A percentile compares a stretch with the other conserved stretches of the same genome.
phyloP scores from a whole-genome alignment of 805 yeast species.

The Candida manassasensis region DNA sequence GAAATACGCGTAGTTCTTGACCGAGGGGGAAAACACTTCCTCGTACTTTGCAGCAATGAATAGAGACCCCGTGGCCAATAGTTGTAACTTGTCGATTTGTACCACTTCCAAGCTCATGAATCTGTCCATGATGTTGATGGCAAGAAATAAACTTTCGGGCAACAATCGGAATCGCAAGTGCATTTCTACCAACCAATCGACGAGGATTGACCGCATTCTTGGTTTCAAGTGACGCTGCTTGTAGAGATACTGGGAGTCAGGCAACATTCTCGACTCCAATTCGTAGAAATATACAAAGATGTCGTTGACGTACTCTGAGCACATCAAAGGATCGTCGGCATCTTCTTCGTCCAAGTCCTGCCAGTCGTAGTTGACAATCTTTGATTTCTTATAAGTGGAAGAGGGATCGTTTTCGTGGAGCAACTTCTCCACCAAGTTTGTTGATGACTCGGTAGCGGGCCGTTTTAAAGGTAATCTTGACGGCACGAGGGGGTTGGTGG shows the following conservation, averaged over 20 bases:
- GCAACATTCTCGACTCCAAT: constrained; percentile 69
- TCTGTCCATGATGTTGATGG: constrained; percentile 83
- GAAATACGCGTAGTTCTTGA: constrained; percentile 78
- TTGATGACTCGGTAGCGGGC: constrained; percentile 51
- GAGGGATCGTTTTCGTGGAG: constrained; percentile 9
- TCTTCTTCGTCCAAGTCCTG: constrained; percentile 73
- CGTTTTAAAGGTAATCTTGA: constrained; percentile 44
- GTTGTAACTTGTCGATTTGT: constrained; percentile 73
- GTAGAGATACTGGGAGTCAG: constrained; percentile 61
- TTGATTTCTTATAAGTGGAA: constrained; percentile 30
- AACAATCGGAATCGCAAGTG: constrained; percentile 76
- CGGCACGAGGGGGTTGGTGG: constrained; percentile 14
- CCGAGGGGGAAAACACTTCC: constrained; percentile 84
- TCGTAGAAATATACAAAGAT: constrained; percentile 76
- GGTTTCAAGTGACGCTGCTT: constrained; percentile 70
- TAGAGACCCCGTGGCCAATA: constrained; percentile 78
- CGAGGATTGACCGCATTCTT: constrained; percentile 76
- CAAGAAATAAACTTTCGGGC: constrained; percentile 81
- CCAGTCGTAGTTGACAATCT: constrained; percentile 49
- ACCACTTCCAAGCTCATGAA: constrained; percentile 73
- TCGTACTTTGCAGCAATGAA: constrained; percentile 92
- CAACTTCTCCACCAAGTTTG: constrained; percentile 39
- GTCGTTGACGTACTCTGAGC: constrained; percentile 84
- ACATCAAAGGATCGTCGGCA: constrained; percentile 75
- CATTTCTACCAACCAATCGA: constrained; percentile 93